phyloP scores from a whole-genome alignment of 2,329 filamentous ascomycete species.

The Trichoderma cornu-damae region DNA sequence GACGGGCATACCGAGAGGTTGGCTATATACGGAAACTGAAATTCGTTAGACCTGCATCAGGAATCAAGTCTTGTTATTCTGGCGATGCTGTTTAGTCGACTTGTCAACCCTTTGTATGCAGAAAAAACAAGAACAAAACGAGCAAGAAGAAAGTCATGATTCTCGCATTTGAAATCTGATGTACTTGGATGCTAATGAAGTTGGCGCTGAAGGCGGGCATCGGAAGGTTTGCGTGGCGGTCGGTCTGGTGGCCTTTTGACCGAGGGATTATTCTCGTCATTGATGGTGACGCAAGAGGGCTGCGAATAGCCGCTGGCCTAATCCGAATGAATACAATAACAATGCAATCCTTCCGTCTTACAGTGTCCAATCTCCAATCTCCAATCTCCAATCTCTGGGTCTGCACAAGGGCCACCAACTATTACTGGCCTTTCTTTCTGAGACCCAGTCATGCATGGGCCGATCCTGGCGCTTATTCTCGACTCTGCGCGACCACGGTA shows the following conservation, averaged over 20 bases:
- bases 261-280: background rate
- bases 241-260: background rate
- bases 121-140: background rate
- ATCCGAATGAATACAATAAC: background rate
- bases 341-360: background rate
- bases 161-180: too few relatives aligned
- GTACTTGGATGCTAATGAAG: background rate
- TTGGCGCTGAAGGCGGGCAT: background rate
- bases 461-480: background rate
- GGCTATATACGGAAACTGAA: conserved; percentile 11
- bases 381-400: background rate
- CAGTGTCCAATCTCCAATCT: too few relatives aligned
- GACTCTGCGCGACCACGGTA: background rate
- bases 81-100: background rate
- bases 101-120: background rate
- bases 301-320: background rate
- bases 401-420: too few relatives aligned
- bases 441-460: background rate
- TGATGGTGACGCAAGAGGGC: conserved; percentile 1
- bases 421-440: background rate
- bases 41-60: conserved; percentile 9
- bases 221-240: background rate
- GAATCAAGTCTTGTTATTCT: conserved; percentile 4
- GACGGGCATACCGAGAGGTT: conserved; percentile 7
- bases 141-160: too few relatives aligned